Evolutionary conservation across 2,329 filamentous ascomycete genomes (phyloP), one percentile per base, ranked within the genome.

Genomic region (Cytospora chrysosperma): DNA sequence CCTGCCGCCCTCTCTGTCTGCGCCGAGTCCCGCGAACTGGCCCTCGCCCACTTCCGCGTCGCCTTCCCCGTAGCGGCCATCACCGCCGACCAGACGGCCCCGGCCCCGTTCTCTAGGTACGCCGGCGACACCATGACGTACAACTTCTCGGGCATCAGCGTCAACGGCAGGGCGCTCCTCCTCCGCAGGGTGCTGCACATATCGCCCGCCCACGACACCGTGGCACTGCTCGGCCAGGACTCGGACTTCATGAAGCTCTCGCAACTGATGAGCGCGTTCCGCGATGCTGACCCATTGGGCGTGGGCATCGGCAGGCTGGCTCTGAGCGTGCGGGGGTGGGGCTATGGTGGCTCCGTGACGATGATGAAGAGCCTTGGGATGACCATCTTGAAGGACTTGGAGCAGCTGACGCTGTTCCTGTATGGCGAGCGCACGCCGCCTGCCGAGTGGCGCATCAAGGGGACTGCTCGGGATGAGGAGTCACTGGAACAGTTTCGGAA

Each of bases 1-100:
- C 74, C 75, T 3, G 70, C 69, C 2, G 71, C 70, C 1, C 67
- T 76, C 7, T 71, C 70, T 40, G 73, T 74, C 58, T 73, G 62
- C 65, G 62, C 64, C 65, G 74, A 77, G 67, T 67, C 74, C 13
- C 75, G 75, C 59, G 59, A 62, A 9, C 62, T 72, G 17, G 75
- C 75, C 27, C 69, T 72, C 49, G 53, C 61, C 37, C 69, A 68
- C 70, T 76, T 74, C 67, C 68, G 70, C n/a, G 69, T 74, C 58
- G 62, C 67, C 21, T 66, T 76, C 57, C 74, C 67, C 3, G 71
- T 72, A 24, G 68, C 67, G 30, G 57, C 66, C 30, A 62, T 61
- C 57, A 62, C 56, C n/a, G 26, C 56, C 1, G 28, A 49, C n/a
- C 32, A 56, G 17, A 34, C 21, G 7, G 17, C 13, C 7, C 32